Conservation (phyloP, 2,329 filamentous ascomycete genomes). For the Diaporthe citrichinensis region DNA sequence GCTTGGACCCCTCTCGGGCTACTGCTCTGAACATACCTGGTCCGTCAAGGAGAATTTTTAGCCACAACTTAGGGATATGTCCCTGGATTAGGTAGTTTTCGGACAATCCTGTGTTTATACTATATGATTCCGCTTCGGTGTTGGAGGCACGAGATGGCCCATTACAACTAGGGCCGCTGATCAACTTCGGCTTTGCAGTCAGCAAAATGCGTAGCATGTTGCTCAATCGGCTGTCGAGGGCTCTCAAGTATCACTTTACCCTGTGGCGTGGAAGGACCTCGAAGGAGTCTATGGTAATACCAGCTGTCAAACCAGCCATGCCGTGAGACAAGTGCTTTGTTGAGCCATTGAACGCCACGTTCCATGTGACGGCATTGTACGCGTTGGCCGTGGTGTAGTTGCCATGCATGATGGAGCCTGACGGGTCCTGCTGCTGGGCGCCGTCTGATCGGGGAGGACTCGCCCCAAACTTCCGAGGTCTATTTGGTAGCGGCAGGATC, state of each 20-base stretch:
- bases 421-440: background rate
- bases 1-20: background rate
- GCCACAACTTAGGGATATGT: background rate
- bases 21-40: background rate
- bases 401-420: background rate
- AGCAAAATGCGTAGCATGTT: background rate
- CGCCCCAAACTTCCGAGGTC: background rate
- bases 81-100: background rate
- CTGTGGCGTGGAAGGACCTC: background rate
- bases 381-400: background rate
- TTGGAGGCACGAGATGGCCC: background rate
- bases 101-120: background rate
- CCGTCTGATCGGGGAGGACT: background rate
- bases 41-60: background rate
- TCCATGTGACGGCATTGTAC: slow-evolving; percentile 13
- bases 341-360: slow-evolving; percentile 26
- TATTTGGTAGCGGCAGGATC: background rate
- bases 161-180: background rate
- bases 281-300: background rate
- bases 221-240: background rate
- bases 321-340: slow-evolving; percentile 5
- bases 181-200: background rate
- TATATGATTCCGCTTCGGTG: background rate
- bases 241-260: background rate
- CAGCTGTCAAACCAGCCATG: background rate